phyloP scores from a whole-genome alignment of 139 green algal species.

The Pseudopediastrum boryanum region DNA sequence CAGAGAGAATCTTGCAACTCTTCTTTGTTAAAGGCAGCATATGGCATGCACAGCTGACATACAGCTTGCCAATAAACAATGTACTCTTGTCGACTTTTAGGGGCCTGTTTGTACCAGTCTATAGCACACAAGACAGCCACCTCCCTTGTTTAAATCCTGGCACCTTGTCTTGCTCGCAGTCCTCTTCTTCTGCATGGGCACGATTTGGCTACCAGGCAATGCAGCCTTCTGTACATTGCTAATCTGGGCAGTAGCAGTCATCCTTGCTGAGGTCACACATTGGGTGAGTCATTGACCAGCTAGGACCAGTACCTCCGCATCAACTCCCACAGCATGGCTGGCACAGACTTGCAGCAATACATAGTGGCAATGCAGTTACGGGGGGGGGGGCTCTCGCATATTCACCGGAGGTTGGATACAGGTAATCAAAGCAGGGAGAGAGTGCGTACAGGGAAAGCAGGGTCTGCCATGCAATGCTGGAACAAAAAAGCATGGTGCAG shows the following conservation, averaged over 20 bases:
- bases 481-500: no score
- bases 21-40: background rate
- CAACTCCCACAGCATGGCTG: background rate
- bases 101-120: background rate
- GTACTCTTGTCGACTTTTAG: background rate
- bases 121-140: background rate
- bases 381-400: background rate
- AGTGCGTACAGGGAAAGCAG: background rate
- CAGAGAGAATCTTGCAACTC: no score
- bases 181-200: constrained; percentile 28
- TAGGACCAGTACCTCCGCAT: background rate
- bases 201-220: constrained; percentile 28
- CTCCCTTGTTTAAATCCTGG: background rate
- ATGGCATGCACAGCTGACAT: background rate
- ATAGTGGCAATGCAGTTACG: background rate
- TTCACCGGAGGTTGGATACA: background rate
- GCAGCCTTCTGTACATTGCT: constrained; percentile 31
- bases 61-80: background rate
- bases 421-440: background rate
- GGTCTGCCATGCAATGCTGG: no score
- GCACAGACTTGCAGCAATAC: background rate
- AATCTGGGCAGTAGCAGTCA: constrained; percentile 33
- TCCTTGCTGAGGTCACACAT: constrained; percentile 23
- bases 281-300: constrained; percentile 9
- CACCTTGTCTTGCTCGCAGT: constrained; percentile 18